Conservation (phyloP, 2,329 filamentous ascomycete species). For the Pezicula neosporulosa region DNA sequence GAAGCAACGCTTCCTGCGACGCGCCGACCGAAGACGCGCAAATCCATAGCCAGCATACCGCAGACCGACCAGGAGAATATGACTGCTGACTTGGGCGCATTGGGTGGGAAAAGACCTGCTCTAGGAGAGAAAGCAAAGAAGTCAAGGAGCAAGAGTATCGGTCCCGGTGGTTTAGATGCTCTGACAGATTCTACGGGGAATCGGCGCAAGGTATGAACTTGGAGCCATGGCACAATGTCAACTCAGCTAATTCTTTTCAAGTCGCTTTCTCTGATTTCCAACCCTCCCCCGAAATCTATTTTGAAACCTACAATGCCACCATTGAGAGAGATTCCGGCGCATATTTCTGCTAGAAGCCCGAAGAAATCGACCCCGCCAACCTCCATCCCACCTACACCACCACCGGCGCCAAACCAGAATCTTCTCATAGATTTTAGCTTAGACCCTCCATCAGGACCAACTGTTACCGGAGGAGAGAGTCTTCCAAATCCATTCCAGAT, state of each 20-base stretch:
- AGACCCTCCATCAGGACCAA: constrained; percentile 12
- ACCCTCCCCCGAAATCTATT: constrained; percentile 62
- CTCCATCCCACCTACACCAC: neutral
- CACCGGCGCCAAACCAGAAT: constrained; percentile 12
- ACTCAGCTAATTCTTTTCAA: constrained; percentile 14
- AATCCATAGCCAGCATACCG: constrained; percentile 66
- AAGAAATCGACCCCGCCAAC: constrained; percentile 23
- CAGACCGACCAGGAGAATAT: constrained; percentile 74
- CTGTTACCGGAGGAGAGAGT: constrained; percentile 33
- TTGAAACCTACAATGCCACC: constrained; percentile 76
- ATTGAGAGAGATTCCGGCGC: constrained; percentile 61
- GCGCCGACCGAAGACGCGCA: constrained; percentile 50
- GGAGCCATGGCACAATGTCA: constrained; percentile 28
- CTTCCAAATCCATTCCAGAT: constrained; percentile 43
- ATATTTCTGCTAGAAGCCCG: constrained; percentile 24
- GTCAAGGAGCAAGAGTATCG: constrained; percentile 92
- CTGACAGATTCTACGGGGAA: constrained; percentile 74
- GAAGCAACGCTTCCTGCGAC: constrained; percentile 52
- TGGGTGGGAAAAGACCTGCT: constrained; percentile 22
- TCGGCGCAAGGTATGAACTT: constrained; percentile 63
- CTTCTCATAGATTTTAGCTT: constrained; percentile 25
- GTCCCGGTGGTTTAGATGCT: constrained; percentile 83
- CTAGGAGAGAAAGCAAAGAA: constrained; percentile 45
- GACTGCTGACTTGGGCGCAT: constrained; percentile 59
- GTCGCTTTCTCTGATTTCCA: constrained; percentile 24